Conservation (phyloP, 108 stramenopile species). For the Nitzschia palea region DNA sequence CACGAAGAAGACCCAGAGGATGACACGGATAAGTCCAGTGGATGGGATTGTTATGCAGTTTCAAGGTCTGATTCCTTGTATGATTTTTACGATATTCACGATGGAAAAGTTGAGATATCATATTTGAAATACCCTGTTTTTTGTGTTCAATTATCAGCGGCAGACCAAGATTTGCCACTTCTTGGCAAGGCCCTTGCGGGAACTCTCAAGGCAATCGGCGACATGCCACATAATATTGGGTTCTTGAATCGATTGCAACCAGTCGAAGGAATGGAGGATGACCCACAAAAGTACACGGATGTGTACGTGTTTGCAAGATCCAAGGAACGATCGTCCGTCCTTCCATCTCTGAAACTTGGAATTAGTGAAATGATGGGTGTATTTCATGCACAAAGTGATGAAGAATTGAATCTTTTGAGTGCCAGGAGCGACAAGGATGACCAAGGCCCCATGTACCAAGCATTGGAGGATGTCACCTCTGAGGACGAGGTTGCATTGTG, state of each 20-base stretch:
- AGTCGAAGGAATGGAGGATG: neutral
- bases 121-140: conserved; percentile 58
- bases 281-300: conserved; percentile 5
- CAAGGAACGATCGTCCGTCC: conserved; percentile 30
- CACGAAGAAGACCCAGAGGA: conserved; percentile 1
- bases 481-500: conserved; percentile 27
- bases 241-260: conserved; percentile 36
- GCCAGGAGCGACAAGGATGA: neutral
- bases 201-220: conserved; percentile 33
- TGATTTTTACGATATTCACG: conserved; percentile 23
- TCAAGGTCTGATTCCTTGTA: conserved; percentile 18
- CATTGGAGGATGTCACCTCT: conserved; percentile 28
- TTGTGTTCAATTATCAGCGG: conserved; percentile 50
- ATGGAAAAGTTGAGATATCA: conserved; percentile 34
- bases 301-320: conserved; percentile 55
- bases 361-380: conserved; percentile 59
- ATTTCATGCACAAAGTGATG: conserved; percentile 51
- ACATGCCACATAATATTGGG: conserved; percentile 47
- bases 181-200: conserved; percentile 17
- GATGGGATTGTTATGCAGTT: conserved; percentile 34
- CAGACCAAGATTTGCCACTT: neutral
- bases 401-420: conserved; percentile 30
- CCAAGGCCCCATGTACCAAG: conserved; percentile 23
- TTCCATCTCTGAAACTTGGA: conserved; percentile 36
- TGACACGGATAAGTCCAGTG: neutral